Evolutionary conservation across 106 monocot genomes (phyloP).

Genomic region (Dactylorhiza incarnata): DNA sequence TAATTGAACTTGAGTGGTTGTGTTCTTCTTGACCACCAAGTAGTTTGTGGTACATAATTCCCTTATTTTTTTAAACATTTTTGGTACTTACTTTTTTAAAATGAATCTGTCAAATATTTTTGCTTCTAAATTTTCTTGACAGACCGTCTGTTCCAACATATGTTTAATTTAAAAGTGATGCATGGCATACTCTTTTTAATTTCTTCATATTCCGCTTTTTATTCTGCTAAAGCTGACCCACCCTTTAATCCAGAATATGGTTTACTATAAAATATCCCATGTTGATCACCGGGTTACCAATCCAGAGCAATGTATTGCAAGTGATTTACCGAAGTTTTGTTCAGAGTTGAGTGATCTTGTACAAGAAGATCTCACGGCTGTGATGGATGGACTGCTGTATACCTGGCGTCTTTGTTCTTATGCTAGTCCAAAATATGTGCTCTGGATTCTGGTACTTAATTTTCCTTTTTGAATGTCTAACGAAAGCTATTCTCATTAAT

Average conservation of each 20-base stretch:
- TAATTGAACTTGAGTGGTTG: background rate
- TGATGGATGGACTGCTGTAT: constrained; percentile 83
- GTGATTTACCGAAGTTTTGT: constrained; percentile 93
- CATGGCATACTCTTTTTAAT: background rate
- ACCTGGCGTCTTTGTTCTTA: constrained; percentile 99
- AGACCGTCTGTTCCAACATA: background rate
- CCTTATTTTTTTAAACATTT: background rate
- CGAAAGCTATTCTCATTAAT: background rate
- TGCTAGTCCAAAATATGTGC: constrained; percentile 97
- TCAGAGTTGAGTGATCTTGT: constrained; percentile 95
- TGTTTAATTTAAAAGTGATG: background rate
- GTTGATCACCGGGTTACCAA: constrained; percentile 80
- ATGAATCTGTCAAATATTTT: background rate
- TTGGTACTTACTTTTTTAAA: background rate
- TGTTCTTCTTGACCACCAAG: too few species aligned
- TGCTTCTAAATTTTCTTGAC: background rate
- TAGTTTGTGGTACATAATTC: background rate
- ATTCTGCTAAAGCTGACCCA: background rate
- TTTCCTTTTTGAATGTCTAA: background rate
- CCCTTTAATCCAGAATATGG: constrained; percentile 74
- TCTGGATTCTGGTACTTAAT: constrained; percentile 88
- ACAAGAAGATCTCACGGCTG: constrained; percentile 88
- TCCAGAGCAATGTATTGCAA: constrained; percentile 92
- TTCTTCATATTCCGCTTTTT: background rate
- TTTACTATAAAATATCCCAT: constrained; percentile 96